A percentile compares a stretch with the other conserved stretches of the same genome.
These are phyloP conservation scores for Arachis stenosperma DNA, from an alignment of 306 rosid genomes.

Conservation along the genomic window DNA sequence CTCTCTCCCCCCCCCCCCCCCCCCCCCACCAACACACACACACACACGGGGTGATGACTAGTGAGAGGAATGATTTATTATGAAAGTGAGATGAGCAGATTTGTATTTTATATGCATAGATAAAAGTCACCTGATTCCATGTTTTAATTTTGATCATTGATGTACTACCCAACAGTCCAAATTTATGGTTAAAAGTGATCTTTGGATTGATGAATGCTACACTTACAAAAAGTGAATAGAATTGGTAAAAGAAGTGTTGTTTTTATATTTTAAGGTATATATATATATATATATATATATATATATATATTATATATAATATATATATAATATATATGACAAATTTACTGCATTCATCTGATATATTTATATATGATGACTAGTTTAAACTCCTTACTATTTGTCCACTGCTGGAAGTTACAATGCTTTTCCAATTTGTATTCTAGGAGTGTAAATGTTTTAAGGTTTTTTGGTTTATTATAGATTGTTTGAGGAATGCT, in stretches of 20 bases:
- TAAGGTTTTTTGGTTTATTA: constrained; percentile 23
- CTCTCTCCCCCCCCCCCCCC: too few relatives aligned
- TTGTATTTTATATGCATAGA: too few relatives aligned
- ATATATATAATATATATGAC: not conserved
- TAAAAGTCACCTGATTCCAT: too few relatives aligned
- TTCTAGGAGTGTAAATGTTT: constrained; percentile 18
- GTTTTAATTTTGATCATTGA: too few relatives aligned
- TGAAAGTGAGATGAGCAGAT: too few relatives aligned
- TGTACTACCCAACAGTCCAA: too few relatives aligned
- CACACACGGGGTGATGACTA: too few relatives aligned
- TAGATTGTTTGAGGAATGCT: constrained; percentile 99
- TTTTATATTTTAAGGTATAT: not conserved
- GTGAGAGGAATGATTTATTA: too few relatives aligned
- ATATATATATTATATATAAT: not conserved
- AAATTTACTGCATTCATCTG: constrained; percentile 6
- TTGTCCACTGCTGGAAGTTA: constrained; percentile 7
- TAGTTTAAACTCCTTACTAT: not conserved
- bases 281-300: not conserved
- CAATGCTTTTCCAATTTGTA: constrained; percentile 5
- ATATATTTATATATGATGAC: not conserved
- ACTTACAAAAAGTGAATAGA: not conserved
- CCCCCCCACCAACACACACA: too few relatives aligned
- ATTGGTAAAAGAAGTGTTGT: constrained; percentile 1
- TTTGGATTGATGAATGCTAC: not conserved
- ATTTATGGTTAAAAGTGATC: constrained; percentile 4